These are phyloP conservation scores for Antitrichia curtipendula DNA, from an alignment of 225 moss, liverwort and hornwort genomes.

Conservation along the genomic window DNA sequence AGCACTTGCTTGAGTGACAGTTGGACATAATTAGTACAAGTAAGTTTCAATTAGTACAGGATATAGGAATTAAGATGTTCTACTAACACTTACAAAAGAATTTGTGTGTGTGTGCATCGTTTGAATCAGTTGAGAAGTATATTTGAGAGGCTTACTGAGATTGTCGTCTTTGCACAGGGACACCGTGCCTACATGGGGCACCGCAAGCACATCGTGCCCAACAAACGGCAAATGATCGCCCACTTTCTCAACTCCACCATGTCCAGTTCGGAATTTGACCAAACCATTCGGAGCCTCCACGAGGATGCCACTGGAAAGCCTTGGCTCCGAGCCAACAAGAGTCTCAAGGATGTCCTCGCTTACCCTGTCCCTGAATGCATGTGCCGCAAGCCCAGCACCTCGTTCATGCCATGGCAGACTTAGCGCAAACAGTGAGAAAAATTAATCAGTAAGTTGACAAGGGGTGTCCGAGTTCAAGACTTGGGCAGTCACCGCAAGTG, in stretches of 20 bases:
- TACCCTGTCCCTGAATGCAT: conserved; percentile 53
- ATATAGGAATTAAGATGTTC: neutral
- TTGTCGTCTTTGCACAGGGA: conserved; percentile 4
- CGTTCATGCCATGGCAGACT: neutral
- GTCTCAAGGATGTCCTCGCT: conserved; percentile 30
- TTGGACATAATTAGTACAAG: neutral
- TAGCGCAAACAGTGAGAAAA: too few species aligned
- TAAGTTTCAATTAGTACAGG: neutral
- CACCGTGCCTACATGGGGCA: conserved; percentile 48
- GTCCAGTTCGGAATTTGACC: conserved; percentile 7
- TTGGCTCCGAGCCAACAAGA: neutral
- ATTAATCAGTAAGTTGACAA: too few species aligned
- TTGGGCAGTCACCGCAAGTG: neutral
- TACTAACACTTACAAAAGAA: too few species aligned
- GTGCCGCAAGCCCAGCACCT: conserved; percentile 14
- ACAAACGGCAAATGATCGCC: conserved; percentile 44
- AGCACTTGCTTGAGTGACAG: neutral
- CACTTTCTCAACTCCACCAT: conserved; percentile 34
- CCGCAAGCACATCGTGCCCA: conserved; percentile 45
- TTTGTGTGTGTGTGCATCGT: neutral
- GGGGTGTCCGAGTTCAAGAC: neutral
- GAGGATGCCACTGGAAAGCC: conserved; percentile 22
- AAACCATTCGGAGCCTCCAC: conserved; percentile 23
- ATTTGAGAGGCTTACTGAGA: neutral
- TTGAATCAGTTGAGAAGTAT: neutral